These are phyloP conservation scores for Eimeria maxima DNA, from an alignment of 169 alveolate species.

Conservation along the genomic window DNA sequence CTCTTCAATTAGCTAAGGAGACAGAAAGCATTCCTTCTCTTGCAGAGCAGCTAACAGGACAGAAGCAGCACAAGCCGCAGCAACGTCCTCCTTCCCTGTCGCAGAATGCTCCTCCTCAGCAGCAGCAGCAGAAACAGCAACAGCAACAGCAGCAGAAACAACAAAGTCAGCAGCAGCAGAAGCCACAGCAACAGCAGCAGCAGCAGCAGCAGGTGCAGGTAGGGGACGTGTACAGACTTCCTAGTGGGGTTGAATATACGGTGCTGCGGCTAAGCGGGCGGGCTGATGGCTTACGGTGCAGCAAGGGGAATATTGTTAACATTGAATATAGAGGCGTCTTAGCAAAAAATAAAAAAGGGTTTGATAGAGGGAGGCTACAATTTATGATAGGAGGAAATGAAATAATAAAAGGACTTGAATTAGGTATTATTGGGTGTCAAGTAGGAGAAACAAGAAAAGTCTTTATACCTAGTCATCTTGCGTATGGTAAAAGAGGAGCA, in stretches of 20 bases:
- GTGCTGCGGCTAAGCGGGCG: neutral
- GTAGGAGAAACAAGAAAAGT: constrained; percentile 59
- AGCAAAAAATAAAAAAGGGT: neutral
- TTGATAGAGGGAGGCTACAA: constrained; percentile 27
- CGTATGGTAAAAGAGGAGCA: constrained; percentile 76
- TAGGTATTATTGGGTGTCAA: constrained; percentile 23
- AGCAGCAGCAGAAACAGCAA: neutral
- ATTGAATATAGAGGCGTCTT: constrained; percentile 52
- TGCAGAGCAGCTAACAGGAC: constrained; percentile 27
- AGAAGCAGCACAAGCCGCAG: neutral
- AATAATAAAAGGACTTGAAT: constrained; percentile 68
- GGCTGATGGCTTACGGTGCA: neutral
- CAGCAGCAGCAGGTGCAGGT: too few relatives aligned
- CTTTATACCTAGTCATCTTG: constrained; percentile 58
- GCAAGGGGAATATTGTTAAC: constrained; percentile 10
- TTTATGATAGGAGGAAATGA: constrained; percentile 32
- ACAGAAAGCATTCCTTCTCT: constrained; percentile 11
- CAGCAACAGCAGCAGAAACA: neutral
- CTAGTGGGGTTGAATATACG: constrained; percentile 32
- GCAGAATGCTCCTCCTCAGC: too few relatives aligned
- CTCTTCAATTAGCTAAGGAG: neutral
- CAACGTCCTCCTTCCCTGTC: constrained; percentile 2
- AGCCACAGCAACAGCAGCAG: too few relatives aligned
- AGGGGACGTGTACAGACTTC: neutral
- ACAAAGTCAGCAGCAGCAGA: too few relatives aligned